These are phyloP conservation scores for Laguncularia racemosa DNA, from an alignment of 345 rosid genomes.

Conservation along the genomic window DNA sequence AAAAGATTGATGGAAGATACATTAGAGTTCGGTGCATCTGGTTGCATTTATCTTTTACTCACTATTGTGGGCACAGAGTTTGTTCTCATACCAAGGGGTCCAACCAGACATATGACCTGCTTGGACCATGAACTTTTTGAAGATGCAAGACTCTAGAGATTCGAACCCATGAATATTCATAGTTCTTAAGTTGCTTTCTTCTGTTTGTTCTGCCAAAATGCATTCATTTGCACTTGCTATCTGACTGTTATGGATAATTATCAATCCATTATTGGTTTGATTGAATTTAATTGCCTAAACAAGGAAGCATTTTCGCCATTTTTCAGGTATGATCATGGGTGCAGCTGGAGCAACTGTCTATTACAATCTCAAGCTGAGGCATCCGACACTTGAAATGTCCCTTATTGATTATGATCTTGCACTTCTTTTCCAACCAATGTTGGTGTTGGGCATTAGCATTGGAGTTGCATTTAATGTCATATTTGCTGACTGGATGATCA, in stretches of 20 bases:
- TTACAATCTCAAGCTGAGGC: conserved; percentile 68
- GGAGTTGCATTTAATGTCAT: conserved; percentile 65
- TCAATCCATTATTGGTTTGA: not conserved
- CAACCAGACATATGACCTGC: too few relatives aligned
- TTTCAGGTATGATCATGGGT: conserved; percentile 83
- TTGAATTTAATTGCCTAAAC: not conserved
- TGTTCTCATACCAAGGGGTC: too few relatives aligned
- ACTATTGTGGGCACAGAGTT: too few relatives aligned
- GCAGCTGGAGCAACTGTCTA: conserved; percentile 68
- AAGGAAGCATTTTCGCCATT: not conserved
- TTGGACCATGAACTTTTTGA: too few relatives aligned
- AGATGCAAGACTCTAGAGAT: too few relatives aligned
- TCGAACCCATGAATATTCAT: too few relatives aligned
- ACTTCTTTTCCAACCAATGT: conserved; percentile 70
- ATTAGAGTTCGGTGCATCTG: too few relatives aligned
- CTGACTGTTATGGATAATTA: not conserved
- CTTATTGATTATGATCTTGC: conserved; percentile 43
- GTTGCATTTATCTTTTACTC: too few relatives aligned
- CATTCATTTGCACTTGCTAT: too few relatives aligned
- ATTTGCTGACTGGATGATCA: conserved; percentile 84
- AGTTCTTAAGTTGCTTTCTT: too few relatives aligned
- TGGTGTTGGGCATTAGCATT: conserved; percentile 70
- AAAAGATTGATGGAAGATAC: too few relatives aligned
- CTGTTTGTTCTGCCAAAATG: too few relatives aligned
- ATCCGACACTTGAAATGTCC: conserved; percentile 24